Conservation (phyloP, 176 grass and related monocot genomes). For the Eragrostis curvula region DNA sequence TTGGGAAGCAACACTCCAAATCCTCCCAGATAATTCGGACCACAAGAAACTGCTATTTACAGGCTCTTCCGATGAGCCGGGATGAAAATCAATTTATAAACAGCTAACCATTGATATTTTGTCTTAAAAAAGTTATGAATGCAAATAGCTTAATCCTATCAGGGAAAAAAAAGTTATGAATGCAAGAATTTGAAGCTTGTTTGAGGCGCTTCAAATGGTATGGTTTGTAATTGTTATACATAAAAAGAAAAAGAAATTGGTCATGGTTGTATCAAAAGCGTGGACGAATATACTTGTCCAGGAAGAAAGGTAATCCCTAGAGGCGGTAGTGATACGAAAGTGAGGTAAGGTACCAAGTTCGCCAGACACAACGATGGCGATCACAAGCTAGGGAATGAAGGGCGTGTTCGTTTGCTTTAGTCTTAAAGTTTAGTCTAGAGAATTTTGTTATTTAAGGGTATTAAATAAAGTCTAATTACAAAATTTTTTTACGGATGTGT, state of each 20-base stretch:
- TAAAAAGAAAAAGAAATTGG: too few relatives aligned
- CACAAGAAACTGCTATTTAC: not conserved
- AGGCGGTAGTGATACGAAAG: not conserved
- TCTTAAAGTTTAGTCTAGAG: too few relatives aligned
- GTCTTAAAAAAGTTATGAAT: not conserved
- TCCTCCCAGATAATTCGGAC: not conserved
- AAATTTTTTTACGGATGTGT: too few relatives aligned
- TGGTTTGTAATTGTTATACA: too few relatives aligned
- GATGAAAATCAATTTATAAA: not conserved
- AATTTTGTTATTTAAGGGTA: too few relatives aligned
- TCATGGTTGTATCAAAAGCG: not conserved
- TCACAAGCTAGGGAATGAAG: not conserved
- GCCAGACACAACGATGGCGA: not conserved
- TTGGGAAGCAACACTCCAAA: not conserved
- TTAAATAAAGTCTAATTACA: too few relatives aligned
- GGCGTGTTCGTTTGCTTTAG: too few relatives aligned
- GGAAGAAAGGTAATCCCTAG: not conserved
- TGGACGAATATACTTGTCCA: constrained; percentile 27
- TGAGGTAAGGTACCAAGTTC: not conserved
- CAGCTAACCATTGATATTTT: not conserved
- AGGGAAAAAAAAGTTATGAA: too few relatives aligned
- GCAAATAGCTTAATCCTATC: not conserved
- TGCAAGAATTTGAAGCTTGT: too few relatives aligned
- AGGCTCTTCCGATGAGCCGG: not conserved
- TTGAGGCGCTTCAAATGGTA: too few relatives aligned